These are phyloP conservation scores for Rhodamnia rubescens DNA, from an alignment of 345 rosid species.

Conservation along the genomic window DNA sequence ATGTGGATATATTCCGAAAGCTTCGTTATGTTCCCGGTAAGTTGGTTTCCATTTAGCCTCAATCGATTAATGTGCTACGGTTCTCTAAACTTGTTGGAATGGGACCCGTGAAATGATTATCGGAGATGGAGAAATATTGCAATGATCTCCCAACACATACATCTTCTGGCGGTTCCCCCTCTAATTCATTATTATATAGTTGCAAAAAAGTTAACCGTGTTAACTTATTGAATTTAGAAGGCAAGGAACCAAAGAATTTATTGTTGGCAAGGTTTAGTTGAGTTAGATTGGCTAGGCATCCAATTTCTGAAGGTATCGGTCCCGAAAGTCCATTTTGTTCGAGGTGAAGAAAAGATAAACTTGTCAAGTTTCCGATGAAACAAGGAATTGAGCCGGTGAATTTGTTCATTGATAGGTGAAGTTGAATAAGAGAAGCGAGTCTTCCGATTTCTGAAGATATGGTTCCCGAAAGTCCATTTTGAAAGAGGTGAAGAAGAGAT, in stretches of 20 bases:
- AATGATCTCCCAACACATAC: neutral
- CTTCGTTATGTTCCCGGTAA: neutral
- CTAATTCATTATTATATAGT: neutral
- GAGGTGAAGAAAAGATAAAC: too few species aligned
- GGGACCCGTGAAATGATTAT: neutral
- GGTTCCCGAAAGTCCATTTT: too few species aligned
- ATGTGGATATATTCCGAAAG: neutral
- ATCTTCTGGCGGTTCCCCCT: neutral
- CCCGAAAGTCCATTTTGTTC: rapidly evolving
- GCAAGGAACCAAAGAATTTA: neutral
- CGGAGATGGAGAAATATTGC: rapidly evolving
- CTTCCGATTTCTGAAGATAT: too few species aligned
- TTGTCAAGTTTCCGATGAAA: too few species aligned
- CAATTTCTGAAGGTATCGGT: neutral
- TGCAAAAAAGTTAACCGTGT: neutral
- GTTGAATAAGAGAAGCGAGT: too few species aligned
- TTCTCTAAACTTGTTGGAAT: neutral
- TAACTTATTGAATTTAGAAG: neutral
- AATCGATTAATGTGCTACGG: neutral
- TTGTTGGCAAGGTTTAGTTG: neutral
- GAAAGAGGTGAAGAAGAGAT: too few species aligned
- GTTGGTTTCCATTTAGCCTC: neutral
- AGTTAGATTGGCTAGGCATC: neutral
- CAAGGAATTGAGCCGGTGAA: too few species aligned
- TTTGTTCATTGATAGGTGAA: too few species aligned